These are phyloP conservation scores for Hypoxylon sp. DNA, from an alignment of 2,329 filamentous ascomycete species.

Conservation along the genomic window DNA sequence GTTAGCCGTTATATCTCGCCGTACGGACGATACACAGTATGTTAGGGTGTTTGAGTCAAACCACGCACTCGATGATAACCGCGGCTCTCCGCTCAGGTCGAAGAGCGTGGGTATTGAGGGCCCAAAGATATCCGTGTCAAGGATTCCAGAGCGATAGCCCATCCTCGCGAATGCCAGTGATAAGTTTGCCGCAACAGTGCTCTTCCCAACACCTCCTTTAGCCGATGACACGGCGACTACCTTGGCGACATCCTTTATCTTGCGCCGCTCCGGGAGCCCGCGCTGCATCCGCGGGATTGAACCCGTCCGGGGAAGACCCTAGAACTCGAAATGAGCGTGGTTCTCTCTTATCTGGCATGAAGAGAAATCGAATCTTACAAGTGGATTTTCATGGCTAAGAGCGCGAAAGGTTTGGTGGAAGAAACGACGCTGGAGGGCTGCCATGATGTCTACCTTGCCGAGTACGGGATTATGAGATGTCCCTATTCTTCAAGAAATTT, in stretches of 20 bases:
- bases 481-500: neutral
- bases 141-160: constrained; percentile 86
- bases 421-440: constrained; percentile 56
- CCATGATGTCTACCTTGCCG: constrained; percentile 54
- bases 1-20: neutral
- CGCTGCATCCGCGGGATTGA: constrained; percentile 82
- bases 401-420: constrained; percentile 67
- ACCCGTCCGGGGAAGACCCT: constrained; percentile 89
- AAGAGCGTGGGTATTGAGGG: constrained; percentile 94
- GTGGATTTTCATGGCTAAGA: constrained; percentile 86
- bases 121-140: constrained; percentile 97
- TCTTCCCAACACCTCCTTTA: constrained; percentile 98
- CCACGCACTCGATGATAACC: constrained; percentile 77
- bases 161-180: constrained; percentile 87
- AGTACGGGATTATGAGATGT: neutral
- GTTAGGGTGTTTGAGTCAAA: no score
- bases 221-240: constrained; percentile 98
- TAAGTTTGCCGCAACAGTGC: constrained; percentile 88
- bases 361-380: constrained; percentile 68
- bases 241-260: constrained; percentile 87
- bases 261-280: constrained; percentile 83
- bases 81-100: constrained; percentile 83
- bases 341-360: neutral
- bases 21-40: constrained; percentile 7
- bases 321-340: constrained; percentile 12